A percentile compares a stretch with the other conserved stretches of the same genome.
Evolutionary conservation across 2,329 filamentous ascomycete species (phyloP).

Genomic region (Trichophyton equinum): DNA sequence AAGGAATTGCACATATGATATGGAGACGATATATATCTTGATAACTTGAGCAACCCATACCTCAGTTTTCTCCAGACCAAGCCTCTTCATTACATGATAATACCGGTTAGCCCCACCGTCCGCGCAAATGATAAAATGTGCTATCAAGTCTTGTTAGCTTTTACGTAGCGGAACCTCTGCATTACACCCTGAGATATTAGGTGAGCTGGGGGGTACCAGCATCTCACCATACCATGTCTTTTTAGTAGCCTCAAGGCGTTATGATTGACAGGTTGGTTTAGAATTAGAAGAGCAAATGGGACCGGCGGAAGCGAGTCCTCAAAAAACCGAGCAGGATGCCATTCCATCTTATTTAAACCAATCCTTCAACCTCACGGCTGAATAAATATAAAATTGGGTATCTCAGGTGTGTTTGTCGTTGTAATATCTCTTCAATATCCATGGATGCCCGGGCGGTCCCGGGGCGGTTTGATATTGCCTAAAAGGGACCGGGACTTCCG

Average conservation of each 20-base stretch:
- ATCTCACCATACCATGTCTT: constrained; percentile 22
- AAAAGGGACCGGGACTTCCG: neutral
- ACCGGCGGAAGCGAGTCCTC: constrained; percentile 17
- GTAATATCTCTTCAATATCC: no score
- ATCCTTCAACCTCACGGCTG: neutral
- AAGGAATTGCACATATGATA: neutral
- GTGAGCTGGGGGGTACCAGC: neutral
- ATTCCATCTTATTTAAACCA: constrained; percentile 20
- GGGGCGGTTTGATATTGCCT: neutral
- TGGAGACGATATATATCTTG: neutral
- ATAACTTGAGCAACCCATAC: constrained; percentile 17
- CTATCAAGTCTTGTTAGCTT: constrained; percentile 27
- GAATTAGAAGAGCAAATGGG: constrained; percentile 42
- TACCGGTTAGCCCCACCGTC: constrained; percentile 85
- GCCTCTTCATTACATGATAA: constrained; percentile 36
- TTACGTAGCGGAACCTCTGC: neutral
- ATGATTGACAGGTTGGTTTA: constrained; percentile 49
- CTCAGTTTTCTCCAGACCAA: constrained; percentile 20
- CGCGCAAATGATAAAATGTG: constrained; percentile 60
- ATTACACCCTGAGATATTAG: neutral
- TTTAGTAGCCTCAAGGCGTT: constrained; percentile 28
- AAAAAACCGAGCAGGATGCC: constrained; percentile 33
- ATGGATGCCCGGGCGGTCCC: neutral
- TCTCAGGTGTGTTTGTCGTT: neutral
- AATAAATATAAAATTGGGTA: neutral